Evolutionary conservation across 2,329 filamentous ascomycete species (phyloP).

Genomic region (Geosmithia morbida): DNA sequence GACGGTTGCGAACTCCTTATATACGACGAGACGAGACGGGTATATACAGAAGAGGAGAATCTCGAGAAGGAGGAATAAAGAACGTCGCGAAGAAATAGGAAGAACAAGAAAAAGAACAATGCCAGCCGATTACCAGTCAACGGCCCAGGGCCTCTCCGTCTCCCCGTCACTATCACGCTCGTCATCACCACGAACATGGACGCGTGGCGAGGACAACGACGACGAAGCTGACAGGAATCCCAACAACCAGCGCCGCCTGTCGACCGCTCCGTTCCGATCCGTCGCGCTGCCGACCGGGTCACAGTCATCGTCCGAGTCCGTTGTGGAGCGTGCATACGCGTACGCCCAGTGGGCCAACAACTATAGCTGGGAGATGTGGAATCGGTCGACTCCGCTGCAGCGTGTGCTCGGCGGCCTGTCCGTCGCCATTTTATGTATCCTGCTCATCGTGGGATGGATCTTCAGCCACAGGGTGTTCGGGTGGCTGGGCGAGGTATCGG

Average conservation of each 20-base stretch:
- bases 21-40: no score
- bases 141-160: constrained; percentile 33
- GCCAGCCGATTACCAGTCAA: constrained; percentile 35
- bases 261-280: constrained; percentile 22
- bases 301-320: constrained; percentile 12
- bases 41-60: no score
- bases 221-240: constrained; percentile 1
- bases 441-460: constrained; percentile 55
- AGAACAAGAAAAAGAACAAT: constrained; percentile 13
- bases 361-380: constrained; percentile 32
- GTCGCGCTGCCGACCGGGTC: constrained; percentile 3
- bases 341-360: constrained; percentile 27
- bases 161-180: constrained; percentile 15
- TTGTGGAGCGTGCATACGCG: constrained; percentile 20
- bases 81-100: no score
- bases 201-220: constrained; percentile 8
- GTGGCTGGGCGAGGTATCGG: constrained; percentile 56
- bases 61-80: no score
- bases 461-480: constrained; percentile 72
- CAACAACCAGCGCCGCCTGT: constrained; percentile 21
- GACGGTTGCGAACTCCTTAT: no score
- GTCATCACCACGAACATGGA: constrained; percentile 14
- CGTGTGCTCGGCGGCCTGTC: constrained; percentile 40
- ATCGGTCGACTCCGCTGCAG: constrained; percentile 44
- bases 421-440: constrained; percentile 31